These are phyloP conservation scores for Syzygium oleosum DNA, from an alignment of 345 rosid species.

Conservation along the genomic window DNA sequence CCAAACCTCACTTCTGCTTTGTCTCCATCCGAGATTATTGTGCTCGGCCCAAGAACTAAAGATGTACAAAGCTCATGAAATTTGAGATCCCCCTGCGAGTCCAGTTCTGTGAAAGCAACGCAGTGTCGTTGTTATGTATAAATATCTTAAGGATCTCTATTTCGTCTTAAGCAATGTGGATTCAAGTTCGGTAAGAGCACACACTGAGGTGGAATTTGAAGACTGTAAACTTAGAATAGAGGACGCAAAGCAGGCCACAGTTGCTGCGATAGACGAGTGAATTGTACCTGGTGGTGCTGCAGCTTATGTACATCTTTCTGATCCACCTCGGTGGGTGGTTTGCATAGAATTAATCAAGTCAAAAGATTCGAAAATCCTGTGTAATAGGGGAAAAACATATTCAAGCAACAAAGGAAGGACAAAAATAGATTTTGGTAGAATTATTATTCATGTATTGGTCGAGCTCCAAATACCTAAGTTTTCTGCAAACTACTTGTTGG, in stretches of 20 bases:
- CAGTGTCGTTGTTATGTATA: not conserved
- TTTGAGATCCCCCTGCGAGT: no score
- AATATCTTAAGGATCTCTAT: not conserved
- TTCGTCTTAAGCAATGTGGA: not conserved
- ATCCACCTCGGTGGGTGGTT: not conserved
- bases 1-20: no score
- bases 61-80: no score
- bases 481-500: no score
- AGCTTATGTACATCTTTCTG: constrained; percentile 60
- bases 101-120: not conserved
- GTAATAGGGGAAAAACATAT: not conserved
- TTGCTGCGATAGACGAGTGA: constrained; percentile 88
- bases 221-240: constrained; percentile 84
- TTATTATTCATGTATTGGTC: not conserved
- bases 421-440: not conserved
- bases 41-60: no score
- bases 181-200: constrained; percentile 41
- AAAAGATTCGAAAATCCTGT: not conserved
- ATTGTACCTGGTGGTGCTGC: constrained; percentile 91
- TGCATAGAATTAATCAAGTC: not conserved
- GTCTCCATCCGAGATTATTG: no score
- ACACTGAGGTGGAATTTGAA: constrained; percentile 82
- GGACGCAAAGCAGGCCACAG: constrained; percentile 84
- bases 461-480: no score
- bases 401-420: not conserved